These are phyloP conservation scores for Brassica incana DNA, from an alignment of 345 rosid species.

Conservation along the genomic window DNA sequence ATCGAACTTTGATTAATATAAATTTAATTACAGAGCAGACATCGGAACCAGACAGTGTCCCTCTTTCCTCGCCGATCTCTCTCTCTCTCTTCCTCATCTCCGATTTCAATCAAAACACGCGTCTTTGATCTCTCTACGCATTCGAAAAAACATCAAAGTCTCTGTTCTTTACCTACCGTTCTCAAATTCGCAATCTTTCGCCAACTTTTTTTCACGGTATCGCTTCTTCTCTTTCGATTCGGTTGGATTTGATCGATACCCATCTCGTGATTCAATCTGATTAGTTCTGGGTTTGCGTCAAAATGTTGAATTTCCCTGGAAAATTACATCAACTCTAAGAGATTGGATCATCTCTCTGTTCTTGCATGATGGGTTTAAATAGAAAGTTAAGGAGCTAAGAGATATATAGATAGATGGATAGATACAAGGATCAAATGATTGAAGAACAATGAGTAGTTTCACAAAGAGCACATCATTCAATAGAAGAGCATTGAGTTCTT, in stretches of 20 bases:
- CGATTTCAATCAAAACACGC: slow-evolving; percentile 29
- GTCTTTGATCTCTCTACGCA: not conserved
- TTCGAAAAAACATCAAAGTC: slow-evolving; percentile 20
- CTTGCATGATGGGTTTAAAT: slow-evolving; percentile 32
- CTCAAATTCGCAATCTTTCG: not conserved
- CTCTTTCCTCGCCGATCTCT: slow-evolving; percentile 38
- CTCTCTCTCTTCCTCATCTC: slow-evolving; percentile 15
- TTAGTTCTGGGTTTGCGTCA: slow-evolving; percentile 8
- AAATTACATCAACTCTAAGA: slow-evolving; percentile 5
- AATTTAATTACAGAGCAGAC: slow-evolving; percentile 17
- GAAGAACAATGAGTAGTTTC: slow-evolving; percentile 48
- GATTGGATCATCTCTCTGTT: slow-evolving; percentile 30
- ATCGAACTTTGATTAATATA: not conserved
- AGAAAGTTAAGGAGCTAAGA: slow-evolving; percentile 10
- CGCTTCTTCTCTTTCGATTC: slow-evolving; percentile 9
- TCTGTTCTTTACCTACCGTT: not conserved
- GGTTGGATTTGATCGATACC: slow-evolving; percentile 23
- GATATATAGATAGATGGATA: not conserved
- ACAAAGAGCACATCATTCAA: slow-evolving; percentile 50
- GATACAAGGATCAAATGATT: slow-evolving; percentile 25
- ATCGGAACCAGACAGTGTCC: slow-evolving; percentile 39
- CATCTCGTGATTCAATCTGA: slow-evolving; percentile 23
- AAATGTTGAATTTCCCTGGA: slow-evolving; percentile 22
- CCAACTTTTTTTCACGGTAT: slow-evolving; percentile 2
- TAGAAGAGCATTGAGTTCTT: slow-evolving; percentile 46